Conservation (phyloP, 2,329 filamentous ascomycete genomes). For the Fusarium cicatricum region DNA sequence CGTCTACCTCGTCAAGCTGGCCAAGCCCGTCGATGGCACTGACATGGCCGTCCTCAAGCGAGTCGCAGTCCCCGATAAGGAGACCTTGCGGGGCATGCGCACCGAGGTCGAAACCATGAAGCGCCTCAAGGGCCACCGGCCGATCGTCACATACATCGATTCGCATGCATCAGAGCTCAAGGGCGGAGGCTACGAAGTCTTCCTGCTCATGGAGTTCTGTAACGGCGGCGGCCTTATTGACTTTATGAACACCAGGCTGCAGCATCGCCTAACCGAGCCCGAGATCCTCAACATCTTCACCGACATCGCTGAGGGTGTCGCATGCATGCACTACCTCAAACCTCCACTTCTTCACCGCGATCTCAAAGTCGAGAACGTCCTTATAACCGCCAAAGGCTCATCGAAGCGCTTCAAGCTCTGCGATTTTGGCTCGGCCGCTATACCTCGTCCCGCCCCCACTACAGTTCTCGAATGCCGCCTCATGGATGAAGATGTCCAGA, state of each 20-base stretch:
- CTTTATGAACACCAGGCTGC: slow-evolving; percentile 98
- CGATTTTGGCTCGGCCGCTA: slow-evolving; percentile 93
- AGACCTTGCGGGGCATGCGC: slow-evolving; percentile 92
- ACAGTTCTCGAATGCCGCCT: slow-evolving; percentile 88
- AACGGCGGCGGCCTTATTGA: slow-evolving; percentile 95
- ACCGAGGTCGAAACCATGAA: slow-evolving; percentile 99
- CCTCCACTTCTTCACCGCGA: slow-evolving; percentile 92
- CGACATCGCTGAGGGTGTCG: slow-evolving; percentile 94
- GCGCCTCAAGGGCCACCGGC: slow-evolving; percentile 93
- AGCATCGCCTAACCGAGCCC: slow-evolving; percentile 95
- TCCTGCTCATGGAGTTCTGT: slow-evolving; percentile 98
- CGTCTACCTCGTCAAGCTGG: slow-evolving; percentile 93
- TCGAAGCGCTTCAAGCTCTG: slow-evolving; percentile 90
- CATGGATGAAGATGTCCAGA: slow-evolving; percentile 96
- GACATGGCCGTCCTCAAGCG: slow-evolving; percentile 90
- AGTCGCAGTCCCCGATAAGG: slow-evolving; percentile 96
- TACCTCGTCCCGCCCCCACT: slow-evolving; percentile 83
- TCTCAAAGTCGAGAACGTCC: slow-evolving; percentile 96
- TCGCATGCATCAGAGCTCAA: slow-evolving; percentile 95
- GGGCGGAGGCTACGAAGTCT: slow-evolving; percentile 95
- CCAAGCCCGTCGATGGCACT: slow-evolving; percentile 77
- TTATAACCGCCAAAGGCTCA: slow-evolving; percentile 77
- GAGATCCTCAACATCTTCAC: slow-evolving; percentile 98
- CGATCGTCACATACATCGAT: slow-evolving; percentile 98
- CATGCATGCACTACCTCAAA: slow-evolving; percentile 99